Evolutionary conservation across 306 rosid genomes (phyloP).

Genomic region (Ormosia semicastrata): DNA sequence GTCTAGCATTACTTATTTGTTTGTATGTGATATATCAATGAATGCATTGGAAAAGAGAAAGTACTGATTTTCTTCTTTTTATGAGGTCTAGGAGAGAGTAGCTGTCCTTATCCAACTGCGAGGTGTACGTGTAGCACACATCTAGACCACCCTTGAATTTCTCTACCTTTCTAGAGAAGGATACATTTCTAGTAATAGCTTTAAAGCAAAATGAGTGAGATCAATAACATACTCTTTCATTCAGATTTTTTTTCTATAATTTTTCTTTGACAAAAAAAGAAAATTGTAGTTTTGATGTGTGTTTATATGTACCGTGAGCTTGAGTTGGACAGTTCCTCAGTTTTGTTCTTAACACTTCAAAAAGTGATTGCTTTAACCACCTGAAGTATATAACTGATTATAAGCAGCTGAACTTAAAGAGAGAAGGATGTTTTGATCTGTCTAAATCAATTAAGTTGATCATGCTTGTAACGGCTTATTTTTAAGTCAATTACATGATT

Average conservation of each 20-base stretch:
- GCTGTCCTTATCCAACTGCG: slow-evolving; percentile 41
- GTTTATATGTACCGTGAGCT: background rate
- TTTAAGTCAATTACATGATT: slow-evolving; percentile 21
- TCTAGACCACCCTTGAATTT: slow-evolving; percentile 24
- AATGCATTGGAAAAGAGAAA: background rate
- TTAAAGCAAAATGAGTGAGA: background rate
- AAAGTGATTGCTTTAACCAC: slow-evolving; percentile 16
- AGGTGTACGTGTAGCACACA: slow-evolving; percentile 35
- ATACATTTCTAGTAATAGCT: background rate
- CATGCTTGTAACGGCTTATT: background rate
- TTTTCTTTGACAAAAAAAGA: background rate
- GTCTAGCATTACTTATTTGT: background rate
- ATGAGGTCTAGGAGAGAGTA: slow-evolving; percentile 35
- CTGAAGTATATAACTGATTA: background rate
- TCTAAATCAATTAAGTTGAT: slow-evolving; percentile 35
- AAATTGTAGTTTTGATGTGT: background rate
- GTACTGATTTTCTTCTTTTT: slow-evolving; percentile 13
- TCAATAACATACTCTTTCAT: background rate
- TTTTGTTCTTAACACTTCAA: background rate
- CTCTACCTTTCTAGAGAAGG: slow-evolving; percentile 11
- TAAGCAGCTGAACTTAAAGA: background rate
- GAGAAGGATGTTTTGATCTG: background rate
- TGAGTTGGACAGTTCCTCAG: slow-evolving; percentile 29
- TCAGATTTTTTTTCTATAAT: background rate
- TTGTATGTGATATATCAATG: background rate